These are phyloP conservation scores for Plectosphaerella sp. DNA, from an alignment of 2,329 filamentous ascomycete species.

Conservation along the genomic window DNA sequence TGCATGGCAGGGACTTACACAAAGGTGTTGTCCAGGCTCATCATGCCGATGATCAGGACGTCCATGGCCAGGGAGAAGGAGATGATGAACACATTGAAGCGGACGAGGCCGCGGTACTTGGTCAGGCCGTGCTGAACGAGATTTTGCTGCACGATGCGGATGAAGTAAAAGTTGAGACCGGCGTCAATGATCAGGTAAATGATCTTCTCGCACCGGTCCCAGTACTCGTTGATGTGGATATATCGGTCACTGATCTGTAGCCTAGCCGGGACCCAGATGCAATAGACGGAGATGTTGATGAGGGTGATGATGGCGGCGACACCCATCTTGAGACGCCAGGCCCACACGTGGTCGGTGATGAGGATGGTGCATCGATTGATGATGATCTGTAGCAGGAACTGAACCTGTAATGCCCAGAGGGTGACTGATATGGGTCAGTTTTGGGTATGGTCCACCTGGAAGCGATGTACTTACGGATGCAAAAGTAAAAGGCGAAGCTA, in stretches of 20 bases:
- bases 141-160: conserved; percentile 34
- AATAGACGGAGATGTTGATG: conserved; percentile 44
- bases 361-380: conserved; percentile 44
- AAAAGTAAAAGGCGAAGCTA: conserved; percentile 22
- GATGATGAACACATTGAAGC: conserved; percentile 46
- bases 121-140: conserved; percentile 40
- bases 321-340: conserved; percentile 34
- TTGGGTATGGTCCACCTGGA: conserved; percentile 8
- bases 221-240: conserved; percentile 37
- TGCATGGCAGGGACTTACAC: conserved; percentile 1
- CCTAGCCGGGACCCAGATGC: conserved; percentile 44
- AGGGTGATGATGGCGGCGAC: conserved; percentile 33
- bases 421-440: conserved; percentile 11
- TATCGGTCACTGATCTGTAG: conserved; percentile 32
- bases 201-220: conserved; percentile 43
- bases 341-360: conserved; percentile 28
- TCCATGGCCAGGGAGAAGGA: conserved; percentile 41
- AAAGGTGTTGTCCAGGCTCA: conserved; percentile 4
- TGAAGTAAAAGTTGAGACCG: conserved; percentile 41
- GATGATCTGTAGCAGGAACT: conserved; percentile 44
- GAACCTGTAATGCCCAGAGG: conserved; percentile 17
- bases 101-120: conserved; percentile 43
- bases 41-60: conserved; percentile 6
- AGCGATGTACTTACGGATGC: conserved; percentile 15
- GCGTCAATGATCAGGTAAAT: conserved; percentile 40